Conservation (phyloP, 345 rosid species). For the Draba incana region DNA sequence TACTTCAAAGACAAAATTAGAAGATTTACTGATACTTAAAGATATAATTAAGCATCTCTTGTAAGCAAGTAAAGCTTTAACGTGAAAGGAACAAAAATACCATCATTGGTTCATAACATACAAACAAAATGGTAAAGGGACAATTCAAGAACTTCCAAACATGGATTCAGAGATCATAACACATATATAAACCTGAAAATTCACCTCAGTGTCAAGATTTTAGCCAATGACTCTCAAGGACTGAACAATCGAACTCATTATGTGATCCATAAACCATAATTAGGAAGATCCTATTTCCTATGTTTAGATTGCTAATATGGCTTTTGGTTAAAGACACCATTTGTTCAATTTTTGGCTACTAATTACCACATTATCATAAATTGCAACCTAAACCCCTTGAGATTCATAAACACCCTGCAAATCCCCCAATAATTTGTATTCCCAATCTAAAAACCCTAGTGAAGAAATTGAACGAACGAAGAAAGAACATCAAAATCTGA, state of each 20-base stretch:
- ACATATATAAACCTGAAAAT: not conserved
- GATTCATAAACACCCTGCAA: slow-evolving; percentile 1
- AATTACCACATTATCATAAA: not conserved
- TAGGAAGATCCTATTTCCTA: not conserved
- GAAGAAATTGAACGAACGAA: not conserved
- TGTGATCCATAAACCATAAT: slow-evolving; percentile 17
- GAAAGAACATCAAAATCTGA: not conserved
- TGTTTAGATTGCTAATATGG: slow-evolving; percentile 8
- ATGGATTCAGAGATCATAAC: not conserved
- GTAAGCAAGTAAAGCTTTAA: slow-evolving; percentile 20
- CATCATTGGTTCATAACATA: not conserved
- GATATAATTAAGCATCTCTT: slow-evolving; percentile 7
- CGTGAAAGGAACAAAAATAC: slow-evolving; percentile 9
- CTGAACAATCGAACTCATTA: not conserved
- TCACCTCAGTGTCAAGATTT: not conserved
- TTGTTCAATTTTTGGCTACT: not conserved
- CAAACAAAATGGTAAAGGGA: not conserved
- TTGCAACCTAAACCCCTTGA: slow-evolving; percentile 29
- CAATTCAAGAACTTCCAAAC: slow-evolving; percentile 19
- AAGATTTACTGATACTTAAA: slow-evolving; percentile 11
- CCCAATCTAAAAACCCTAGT: slow-evolving; percentile 8
- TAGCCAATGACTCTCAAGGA: not conserved
- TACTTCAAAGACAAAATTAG: not conserved
- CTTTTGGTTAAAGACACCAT: not conserved
- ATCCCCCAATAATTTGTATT: not conserved